Evolutionary conservation across 1,284 basidiomycete species (phyloP).

Genomic region (Singerocomus inundabilis): DNA sequence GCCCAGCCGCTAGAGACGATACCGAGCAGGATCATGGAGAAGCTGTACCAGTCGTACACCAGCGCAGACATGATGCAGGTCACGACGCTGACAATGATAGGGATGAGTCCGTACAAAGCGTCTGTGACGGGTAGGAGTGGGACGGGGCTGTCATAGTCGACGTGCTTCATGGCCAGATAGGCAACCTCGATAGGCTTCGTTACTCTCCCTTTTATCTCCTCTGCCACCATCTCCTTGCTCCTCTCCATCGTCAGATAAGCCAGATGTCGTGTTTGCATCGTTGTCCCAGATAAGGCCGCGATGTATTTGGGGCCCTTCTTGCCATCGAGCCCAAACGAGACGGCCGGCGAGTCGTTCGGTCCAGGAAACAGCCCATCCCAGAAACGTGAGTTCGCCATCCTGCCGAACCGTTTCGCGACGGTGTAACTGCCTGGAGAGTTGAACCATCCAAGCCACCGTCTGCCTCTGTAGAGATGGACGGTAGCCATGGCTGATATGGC

Average conservation of each 20-base stretch:
- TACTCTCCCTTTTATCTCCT: slow-evolving; percentile 11
- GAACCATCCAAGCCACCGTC: slow-evolving; percentile 35
- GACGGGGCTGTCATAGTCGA: slow-evolving; percentile 3
- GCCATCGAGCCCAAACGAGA: slow-evolving; percentile 30
- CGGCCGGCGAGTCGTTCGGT: slow-evolving; percentile 17
- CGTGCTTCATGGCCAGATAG: slow-evolving; percentile 20
- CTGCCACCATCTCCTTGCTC: background rate
- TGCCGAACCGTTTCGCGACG: slow-evolving; percentile 29
- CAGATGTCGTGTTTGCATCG: slow-evolving; percentile 24
- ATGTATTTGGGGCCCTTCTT: slow-evolving; percentile 25
- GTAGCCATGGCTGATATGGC: slow-evolving; percentile 32
- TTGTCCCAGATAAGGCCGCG: slow-evolving; percentile 25
- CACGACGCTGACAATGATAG: slow-evolving; percentile 23
- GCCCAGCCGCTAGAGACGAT: slow-evolving; percentile 30
- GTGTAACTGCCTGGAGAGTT: slow-evolving; percentile 33
- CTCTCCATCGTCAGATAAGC: slow-evolving; percentile 22
- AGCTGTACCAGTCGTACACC: slow-evolving; percentile 25
- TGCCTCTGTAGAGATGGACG: slow-evolving; percentile 26
- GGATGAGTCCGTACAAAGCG: slow-evolving; percentile 22
- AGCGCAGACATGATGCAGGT: slow-evolving; percentile 23
- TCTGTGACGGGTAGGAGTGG: background rate
- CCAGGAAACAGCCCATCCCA: slow-evolving; percentile 34
- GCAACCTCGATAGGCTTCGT: slow-evolving; percentile 12
- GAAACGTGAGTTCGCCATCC: slow-evolving; percentile 28
- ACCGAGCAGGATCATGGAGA: slow-evolving; percentile 32